Evolutionary conservation across 2,329 filamentous ascomycete genomes (phyloP).

Genomic region (Beauveria caledonica): DNA sequence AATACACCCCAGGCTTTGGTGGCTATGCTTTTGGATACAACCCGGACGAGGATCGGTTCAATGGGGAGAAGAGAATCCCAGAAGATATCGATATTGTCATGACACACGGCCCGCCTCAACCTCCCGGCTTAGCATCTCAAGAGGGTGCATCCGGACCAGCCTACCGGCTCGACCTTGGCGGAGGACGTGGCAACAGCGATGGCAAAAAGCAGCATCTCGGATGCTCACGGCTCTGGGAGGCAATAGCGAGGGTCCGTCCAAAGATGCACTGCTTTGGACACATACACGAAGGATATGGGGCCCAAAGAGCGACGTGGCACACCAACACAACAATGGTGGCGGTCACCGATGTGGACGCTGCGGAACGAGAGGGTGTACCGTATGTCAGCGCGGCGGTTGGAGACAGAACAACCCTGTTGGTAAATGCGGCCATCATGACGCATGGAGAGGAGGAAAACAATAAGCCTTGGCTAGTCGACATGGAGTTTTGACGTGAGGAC

Average conservation of each 20-base stretch:
- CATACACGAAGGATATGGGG: slow-evolving; percentile 18
- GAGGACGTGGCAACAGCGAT: slow-evolving; percentile 12
- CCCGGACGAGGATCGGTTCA: slow-evolving; percentile 12
- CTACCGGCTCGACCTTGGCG: slow-evolving; percentile 21
- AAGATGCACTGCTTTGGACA: slow-evolving; percentile 21
- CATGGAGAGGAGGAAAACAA: slow-evolving; percentile 1
- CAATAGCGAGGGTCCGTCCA: slow-evolving; percentile 16
- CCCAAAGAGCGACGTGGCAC: slow-evolving; percentile 22
- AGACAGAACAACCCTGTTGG: neutral
- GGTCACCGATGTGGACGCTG: neutral
- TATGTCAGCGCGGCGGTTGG: neutral
- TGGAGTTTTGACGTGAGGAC: neutral
- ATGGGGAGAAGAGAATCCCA: slow-evolving; percentile 7
- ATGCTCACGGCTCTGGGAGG: slow-evolving; percentile 14
- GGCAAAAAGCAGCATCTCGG: slow-evolving; percentile 15
- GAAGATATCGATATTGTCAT: slow-evolving; percentile 17
- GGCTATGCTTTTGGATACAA: slow-evolving; percentile 33
- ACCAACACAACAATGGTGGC: neutral
- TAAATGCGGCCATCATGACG: slow-evolving; percentile 5
- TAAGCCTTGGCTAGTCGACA: slow-evolving; percentile 6
- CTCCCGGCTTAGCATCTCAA: slow-evolving; percentile 18
- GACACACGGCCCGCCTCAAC: slow-evolving; percentile 19
- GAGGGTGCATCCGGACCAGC: neutral
- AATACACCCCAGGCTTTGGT: slow-evolving; percentile 29
- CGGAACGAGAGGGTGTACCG: neutral